Evolutionary conservation across 2,329 filamentous ascomycete genomes (phyloP), one percentile per base, ranked within the genome.

Genomic region (Elsinoe necatrix): DNA sequence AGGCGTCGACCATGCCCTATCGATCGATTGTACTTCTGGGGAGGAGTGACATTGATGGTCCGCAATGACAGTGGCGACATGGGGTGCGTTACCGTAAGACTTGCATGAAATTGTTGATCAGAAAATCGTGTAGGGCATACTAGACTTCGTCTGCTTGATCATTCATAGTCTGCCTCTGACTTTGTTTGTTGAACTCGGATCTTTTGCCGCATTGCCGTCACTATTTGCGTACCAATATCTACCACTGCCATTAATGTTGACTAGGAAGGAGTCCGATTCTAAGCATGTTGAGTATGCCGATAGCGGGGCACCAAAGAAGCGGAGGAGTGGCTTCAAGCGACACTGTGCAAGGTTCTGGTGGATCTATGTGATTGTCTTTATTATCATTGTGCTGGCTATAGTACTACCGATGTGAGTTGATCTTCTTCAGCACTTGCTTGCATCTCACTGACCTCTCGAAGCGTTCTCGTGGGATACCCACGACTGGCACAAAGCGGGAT

Each of bases 321-420:
- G 37, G 14, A 23, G 39, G 23, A 31, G 50, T 16, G 66, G 61
- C 55, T 23, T 56, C 35, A 64, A 62, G 45, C 56, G 58, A 6
- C 63, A 66, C 50, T 64, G 63, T 54, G 56, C 52, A 29, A 62
- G 59, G 20, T 83, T 78, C 63, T 85, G 82, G 83, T 85, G 82
- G 82, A 63, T 75, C 60, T 75, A 83, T 63, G 66, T 84, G 58
- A 70, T 85, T 58, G 66, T 74, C 14, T 66, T 81, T 54, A 65
- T 77, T 57, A 61, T 75, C 59, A 68, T 82, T 43, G 67, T 78
- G 42, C 73, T 82, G 31, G 68, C 86, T 12, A 71, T 82, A 35
- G 76, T 86, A 16, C 73, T 80, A 37, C 71, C 83, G 37, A 68
- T 85, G 82, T 85, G 73, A 78, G 81, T 77, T 16, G 7, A 7